Base-by-base conservation (phyloP, 1,139 yeast species). In the Insectozyma bohioensis region DNA sequence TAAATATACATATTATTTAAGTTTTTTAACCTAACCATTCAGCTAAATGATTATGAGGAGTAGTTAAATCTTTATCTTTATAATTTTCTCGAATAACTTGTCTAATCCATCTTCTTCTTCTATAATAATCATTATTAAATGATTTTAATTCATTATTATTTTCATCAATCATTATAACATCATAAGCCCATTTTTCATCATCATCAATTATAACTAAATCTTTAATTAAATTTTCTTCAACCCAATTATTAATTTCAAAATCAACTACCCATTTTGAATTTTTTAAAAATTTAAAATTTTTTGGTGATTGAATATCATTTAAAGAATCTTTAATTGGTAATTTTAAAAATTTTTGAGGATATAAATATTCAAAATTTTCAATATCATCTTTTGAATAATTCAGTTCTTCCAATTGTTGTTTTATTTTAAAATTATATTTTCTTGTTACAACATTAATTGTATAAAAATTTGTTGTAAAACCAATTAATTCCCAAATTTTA, bases 151-250 rank as follows among this genome's bases (percentile, higher is more conserved):
- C 85, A 21, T 72, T n/a, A 6, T 17, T 12, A 10, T 25, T 10
- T 3, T 23, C 20, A 18, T 17, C 11, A 3, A 18, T 13, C 3
- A 24, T 15, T 5, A 25, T 19, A 15, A 37, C 21, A 53, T 84
- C 94, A 52, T 84, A 84, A 12, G 81, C 88, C 92, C 92, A 84
- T 55, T 84, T 84, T 27, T 81, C 83, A 35, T 78, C 86, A 22
- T 72, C 64, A 54, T 83, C 90, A 22, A 80, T 65, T 26, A 63
- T 66, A 7, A 81, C 78, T 31, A 77, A 56, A 40, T 77, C 84
- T 19, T 59, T 49, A 27, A 82, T 61, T 21, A 70, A 60, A 35
- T 74, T 71, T 0, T 51, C 44, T 25, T 58, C 58, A 2, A 80
- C 83, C 92, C 92, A 84, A 4, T 47, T 52, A 20, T 57, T 54